Evolutionary conservation across 1,284 basidiomycete species (phyloP), one percentile per base, ranked within the genome.

Genomic region (Cystobasidiaceae sp.): DNA sequence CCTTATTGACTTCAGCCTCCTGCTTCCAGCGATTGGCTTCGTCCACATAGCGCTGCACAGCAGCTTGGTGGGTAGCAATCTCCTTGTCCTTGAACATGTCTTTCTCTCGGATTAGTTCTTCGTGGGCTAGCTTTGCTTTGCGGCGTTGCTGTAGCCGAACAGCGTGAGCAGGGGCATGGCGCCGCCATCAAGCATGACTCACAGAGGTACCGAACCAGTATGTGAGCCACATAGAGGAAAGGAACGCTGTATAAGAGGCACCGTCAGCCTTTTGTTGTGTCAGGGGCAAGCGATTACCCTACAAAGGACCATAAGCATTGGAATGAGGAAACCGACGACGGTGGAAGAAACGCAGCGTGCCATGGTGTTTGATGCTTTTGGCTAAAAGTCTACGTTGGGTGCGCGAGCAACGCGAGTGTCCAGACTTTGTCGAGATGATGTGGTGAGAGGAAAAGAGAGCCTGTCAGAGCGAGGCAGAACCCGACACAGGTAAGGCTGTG

Each of bases 41-140:
- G 9, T 64, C 61, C 34, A 54, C 43, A 33, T 64, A 64, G 21
- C 61, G 50, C 51, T 46, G 51, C 21, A 56, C 52, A 21, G 61
- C 61, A 37, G 39, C 61, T 19, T 56, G 51, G 28, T 39, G 39
- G 28, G 61, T 46, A 25, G 28, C 28, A 23, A 64, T 64, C 45
- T 64, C 61, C 30, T 39, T 39, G 23, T 64, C 61, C 44, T 56
- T 64, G 37, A 64, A 64, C 3, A 52, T 52, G 27, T 64, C 61
- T 28, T 64, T 64, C 44, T 64, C 61, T 56, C 61, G 51, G 4
- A 50, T 25, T 21, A 64, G 51, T 1, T 9, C n/a, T 27, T 64
- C 61, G 17, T 64, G 61, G 9, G 52, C 43, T 25, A 39, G 32
- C 61, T 64, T 64, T n/a, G 51, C 48, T 33, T 64, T 64, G 6